These are phyloP conservation scores for Seiridium unicorne DNA, from an alignment of 2,329 filamentous ascomycete genomes.

Conservation along the genomic window DNA sequence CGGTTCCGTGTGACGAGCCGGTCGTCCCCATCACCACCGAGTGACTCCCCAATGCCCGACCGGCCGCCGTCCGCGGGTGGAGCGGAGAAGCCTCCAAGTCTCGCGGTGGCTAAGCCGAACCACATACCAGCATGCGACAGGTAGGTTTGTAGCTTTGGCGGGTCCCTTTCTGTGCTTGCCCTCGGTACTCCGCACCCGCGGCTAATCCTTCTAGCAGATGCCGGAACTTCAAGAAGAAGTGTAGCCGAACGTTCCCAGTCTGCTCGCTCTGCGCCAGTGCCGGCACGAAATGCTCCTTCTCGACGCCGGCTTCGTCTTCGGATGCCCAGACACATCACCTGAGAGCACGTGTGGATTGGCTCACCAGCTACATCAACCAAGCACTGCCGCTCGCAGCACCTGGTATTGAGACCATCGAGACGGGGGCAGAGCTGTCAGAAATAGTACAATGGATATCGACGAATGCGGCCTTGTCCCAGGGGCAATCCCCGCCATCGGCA, in stretches of 20 bases:
- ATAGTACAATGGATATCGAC: conserved; percentile 9
- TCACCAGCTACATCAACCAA: conserved; percentile 34
- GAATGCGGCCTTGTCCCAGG: conserved; percentile 7
- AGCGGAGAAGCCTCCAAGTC: conserved; percentile 18
- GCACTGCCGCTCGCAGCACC: conserved; percentile 20
- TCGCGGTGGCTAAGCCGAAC: conserved; percentile 22
- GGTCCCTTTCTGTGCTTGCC: background rate
- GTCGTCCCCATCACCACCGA: conserved; percentile 7
- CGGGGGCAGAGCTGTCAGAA: conserved; percentile 28
- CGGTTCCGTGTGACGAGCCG: conserved; percentile 24
- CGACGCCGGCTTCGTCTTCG: conserved; percentile 24
- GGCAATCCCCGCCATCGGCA: conserved; percentile 6
- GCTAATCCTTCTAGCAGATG: conserved; percentile 25
- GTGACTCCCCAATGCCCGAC: conserved; percentile 11
- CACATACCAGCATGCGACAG: conserved; percentile 33
- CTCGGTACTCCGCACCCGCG: background rate
- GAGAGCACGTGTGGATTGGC: conserved; percentile 38
- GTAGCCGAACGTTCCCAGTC: conserved; percentile 37
- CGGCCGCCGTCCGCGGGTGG: conserved; percentile 19
- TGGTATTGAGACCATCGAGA: conserved; percentile 34
- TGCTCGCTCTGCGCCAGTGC: conserved; percentile 38
- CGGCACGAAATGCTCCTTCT: conserved; percentile 36
- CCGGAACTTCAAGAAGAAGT: conserved; percentile 45
- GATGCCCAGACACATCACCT: conserved; percentile 35
- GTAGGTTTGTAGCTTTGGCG: background rate